Percentiles rank a stretch among this genome's conserved stretches.
phyloP scores from a whole-genome alignment of 495 filamentous ascomycete genomes.

The Tuber borchii region DNA sequence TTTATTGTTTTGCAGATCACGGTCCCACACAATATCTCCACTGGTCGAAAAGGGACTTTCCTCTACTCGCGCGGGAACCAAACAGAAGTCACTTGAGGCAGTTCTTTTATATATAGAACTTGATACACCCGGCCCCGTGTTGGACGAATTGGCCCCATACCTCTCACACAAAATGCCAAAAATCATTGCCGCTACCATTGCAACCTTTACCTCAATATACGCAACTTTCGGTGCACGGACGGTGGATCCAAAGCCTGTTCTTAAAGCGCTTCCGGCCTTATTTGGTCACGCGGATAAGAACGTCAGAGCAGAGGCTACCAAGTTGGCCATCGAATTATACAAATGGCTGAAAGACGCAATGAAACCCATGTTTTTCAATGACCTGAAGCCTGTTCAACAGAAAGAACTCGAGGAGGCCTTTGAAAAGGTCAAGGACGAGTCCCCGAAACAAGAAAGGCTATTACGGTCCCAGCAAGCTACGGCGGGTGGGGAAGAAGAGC shows the following conservation, averaged over 20 bases:
- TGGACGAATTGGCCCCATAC: slow-evolving; percentile 83
- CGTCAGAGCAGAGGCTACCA: slow-evolving; percentile 88
- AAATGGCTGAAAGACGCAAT: slow-evolving; percentile 96
- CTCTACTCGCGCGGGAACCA: slow-evolving; percentile 77
- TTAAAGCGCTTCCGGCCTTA: slow-evolving; percentile 82
- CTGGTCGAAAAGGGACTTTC: slow-evolving; percentile 90
- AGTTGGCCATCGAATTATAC: slow-evolving; percentile 88
- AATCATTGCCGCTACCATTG: slow-evolving; percentile 75
- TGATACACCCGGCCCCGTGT: slow-evolving; percentile 74
- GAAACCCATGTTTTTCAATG: slow-evolving; percentile 95
- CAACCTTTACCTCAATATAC: slow-evolving; percentile 72
- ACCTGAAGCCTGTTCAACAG: slow-evolving; percentile 93
- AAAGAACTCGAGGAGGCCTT: slow-evolving; percentile 90
- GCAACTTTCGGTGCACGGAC: slow-evolving; percentile 92
- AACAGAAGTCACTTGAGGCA: slow-evolving; percentile 78
- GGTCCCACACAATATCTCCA: slow-evolving; percentile 62
- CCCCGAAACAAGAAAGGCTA: slow-evolving; percentile 86
- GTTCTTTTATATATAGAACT: slow-evolving; percentile 83
- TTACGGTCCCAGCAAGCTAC: slow-evolving; percentile 82
- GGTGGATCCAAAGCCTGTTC: slow-evolving; percentile 91
- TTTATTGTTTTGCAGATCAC: slow-evolving; percentile 52
- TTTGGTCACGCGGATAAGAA: slow-evolving; percentile 98
- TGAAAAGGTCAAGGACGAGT: slow-evolving; percentile 80
- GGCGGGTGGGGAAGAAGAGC: slow-evolving; percentile 53
- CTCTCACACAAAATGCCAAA: slow-evolving; percentile 92